Evolutionary conservation across 2,329 filamentous ascomycete genomes (phyloP).

Genomic region (Ophiosphaerella korrae): DNA sequence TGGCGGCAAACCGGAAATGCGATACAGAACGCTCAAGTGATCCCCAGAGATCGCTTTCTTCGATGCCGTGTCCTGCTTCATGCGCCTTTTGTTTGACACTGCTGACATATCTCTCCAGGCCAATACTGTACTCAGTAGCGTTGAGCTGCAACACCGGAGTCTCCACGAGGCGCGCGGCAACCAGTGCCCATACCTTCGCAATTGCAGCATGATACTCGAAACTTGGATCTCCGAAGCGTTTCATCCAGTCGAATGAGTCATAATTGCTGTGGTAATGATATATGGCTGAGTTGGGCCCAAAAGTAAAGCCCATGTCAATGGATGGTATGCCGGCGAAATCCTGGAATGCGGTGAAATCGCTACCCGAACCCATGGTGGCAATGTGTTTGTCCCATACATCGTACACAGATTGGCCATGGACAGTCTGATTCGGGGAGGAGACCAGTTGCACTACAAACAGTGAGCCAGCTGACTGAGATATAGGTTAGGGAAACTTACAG

Average conservation of each 20-base stretch:
- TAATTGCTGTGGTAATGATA: slow-evolving; percentile 86
- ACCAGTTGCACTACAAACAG: slow-evolving; percentile 32
- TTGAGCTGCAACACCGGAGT: slow-evolving; percentile 55
- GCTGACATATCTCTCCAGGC: slow-evolving; percentile 50
- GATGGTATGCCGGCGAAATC: slow-evolving; percentile 58
- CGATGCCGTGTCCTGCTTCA: slow-evolving; percentile 13
- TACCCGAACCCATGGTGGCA: slow-evolving; percentile 59
- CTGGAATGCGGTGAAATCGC: slow-evolving; percentile 60
- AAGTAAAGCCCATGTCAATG: slow-evolving; percentile 54
- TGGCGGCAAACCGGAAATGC: slow-evolving; percentile 55
- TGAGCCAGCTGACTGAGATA: slow-evolving; percentile 13
- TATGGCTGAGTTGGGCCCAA: slow-evolving; percentile 52
- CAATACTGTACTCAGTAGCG: slow-evolving; percentile 53
- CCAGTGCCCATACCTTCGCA: slow-evolving; percentile 52
- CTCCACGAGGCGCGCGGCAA: slow-evolving; percentile 54
- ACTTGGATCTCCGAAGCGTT: slow-evolving; percentile 70
- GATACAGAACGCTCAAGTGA: slow-evolving; percentile 56
- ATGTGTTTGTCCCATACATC: slow-evolving; percentile 65
- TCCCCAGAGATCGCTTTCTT: slow-evolving; percentile 49
- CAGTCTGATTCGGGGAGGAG: slow-evolving; percentile 70
- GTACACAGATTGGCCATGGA: slow-evolving; percentile 69
- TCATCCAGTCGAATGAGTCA: slow-evolving; percentile 85
- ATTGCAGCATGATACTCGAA: slow-evolving; percentile 63
- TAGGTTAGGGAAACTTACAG: slow-evolving; percentile 37
- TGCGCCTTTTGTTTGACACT: slow-evolving; percentile 46